Percentiles rank a stretch among this genome's conserved stretches.
These are phyloP conservation scores for Neocallimastix lanati DNA, from an alignment of 192 early-diverging fungal species.

Conservation along the genomic window DNA sequence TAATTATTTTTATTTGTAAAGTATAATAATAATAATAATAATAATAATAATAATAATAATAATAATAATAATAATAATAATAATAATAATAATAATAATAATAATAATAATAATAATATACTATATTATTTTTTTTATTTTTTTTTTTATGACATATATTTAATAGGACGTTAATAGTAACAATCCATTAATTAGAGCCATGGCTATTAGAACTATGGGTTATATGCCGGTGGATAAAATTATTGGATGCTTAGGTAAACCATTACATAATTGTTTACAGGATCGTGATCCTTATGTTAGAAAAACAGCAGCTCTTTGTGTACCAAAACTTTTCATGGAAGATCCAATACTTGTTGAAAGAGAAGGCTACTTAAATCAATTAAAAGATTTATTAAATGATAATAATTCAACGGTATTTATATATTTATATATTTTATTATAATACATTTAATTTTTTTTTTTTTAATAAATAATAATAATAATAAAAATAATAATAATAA, in stretches of 20 bases:
- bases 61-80: too few species aligned
- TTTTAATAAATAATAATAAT: too few species aligned
- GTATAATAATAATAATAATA: too few species aligned
- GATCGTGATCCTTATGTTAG: slow-evolving; percentile 93
- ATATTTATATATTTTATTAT: too few species aligned
- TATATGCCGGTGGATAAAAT: slow-evolving; percentile 89
- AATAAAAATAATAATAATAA: too few species aligned
- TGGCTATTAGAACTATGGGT: slow-evolving; percentile 94
- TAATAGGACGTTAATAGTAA: slow-evolving; percentile 68
- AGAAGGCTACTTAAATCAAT: slow-evolving; percentile 76
- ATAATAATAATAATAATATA: too few species aligned
- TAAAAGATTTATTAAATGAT: slow-evolving; percentile 66
- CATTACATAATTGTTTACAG: slow-evolving; percentile 52
- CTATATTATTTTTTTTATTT: too few species aligned
- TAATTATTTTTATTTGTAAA: too few species aligned
- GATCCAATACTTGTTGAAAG: slow-evolving; percentile 65
- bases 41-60: too few species aligned
- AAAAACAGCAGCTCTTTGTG: slow-evolving; percentile 82
- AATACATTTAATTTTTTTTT: too few species aligned
- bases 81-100: too few species aligned
- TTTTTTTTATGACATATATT: background rate
- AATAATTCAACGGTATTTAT: slow-evolving; percentile 67
- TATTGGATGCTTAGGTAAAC: slow-evolving; percentile 64
- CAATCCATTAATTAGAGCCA: slow-evolving; percentile 85
- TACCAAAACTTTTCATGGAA: slow-evolving; percentile 85